A percentile compares a stretch with the other conserved stretches of the same genome.
phyloP scores from a whole-genome alignment of 345 rosid genomes.

The Gossypium herbaceum region DNA sequence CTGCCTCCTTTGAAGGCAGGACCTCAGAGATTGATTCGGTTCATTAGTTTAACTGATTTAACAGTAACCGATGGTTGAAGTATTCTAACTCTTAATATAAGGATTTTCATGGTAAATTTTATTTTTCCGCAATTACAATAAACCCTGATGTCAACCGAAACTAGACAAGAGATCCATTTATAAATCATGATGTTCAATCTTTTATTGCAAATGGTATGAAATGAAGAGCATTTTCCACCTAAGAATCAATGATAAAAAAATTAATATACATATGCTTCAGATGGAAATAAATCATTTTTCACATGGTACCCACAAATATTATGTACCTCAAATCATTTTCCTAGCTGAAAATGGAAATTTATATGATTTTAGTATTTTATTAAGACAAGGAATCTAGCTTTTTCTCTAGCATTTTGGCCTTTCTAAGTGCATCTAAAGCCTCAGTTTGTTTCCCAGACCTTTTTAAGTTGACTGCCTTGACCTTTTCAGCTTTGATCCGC shows the following conservation, averaged over 20 bases:
- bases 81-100: no score
- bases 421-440: constrained; percentile 84
- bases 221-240: background rate
- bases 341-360: constrained; percentile 1
- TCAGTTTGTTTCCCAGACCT: constrained; percentile 87
- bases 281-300: background rate
- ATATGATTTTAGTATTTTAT: constrained; percentile 21
- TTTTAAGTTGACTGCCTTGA: constrained; percentile 67
- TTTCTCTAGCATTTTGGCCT: constrained; percentile 69
- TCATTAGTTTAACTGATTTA: no score
- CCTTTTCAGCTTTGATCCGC: constrained; percentile 70
- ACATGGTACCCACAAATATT: background rate
- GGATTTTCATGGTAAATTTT: no score
- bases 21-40: background rate
- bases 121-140: no score
- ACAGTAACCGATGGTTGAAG: no score
- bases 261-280: constrained; percentile 6
- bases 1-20: constrained; percentile 13
- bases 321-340: background rate
- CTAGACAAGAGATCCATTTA: background rate
- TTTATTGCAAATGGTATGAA: background rate
- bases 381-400: constrained; percentile 48
- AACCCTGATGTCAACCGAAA: no score
- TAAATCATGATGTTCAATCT: background rate
- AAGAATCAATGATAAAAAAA: background rate